A percentile compares a stretch with the other conserved stretches of the same genome.
Evolutionary conservation across 495 filamentous ascomycete species (phyloP).

Genomic region (Penicillium lagena): DNA sequence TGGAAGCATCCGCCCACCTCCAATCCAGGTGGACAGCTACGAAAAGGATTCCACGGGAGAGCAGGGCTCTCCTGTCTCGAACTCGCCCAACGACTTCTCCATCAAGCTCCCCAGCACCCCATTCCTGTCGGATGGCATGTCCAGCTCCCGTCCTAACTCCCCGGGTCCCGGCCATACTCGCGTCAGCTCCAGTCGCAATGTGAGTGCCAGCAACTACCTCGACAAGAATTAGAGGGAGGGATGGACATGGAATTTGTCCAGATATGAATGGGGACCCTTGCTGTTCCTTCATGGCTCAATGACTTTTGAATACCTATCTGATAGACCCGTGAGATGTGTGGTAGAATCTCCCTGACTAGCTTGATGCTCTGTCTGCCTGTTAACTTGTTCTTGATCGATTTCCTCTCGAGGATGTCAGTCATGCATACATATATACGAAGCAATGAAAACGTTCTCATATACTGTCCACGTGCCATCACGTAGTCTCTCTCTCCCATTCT

Average conservation of each 20-base stretch:
- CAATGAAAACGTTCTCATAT: slow-evolving; percentile 18
- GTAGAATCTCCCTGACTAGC: not conserved
- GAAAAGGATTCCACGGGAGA: slow-evolving; percentile 55
- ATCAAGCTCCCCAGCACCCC: slow-evolving; percentile 46
- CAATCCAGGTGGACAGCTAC: slow-evolving; percentile 50
- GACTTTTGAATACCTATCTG: not conserved
- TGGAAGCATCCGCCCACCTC: slow-evolving; percentile 9
- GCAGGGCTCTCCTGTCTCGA: slow-evolving; percentile 40
- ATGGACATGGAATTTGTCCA: too few species aligned
- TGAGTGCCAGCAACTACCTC: slow-evolving; percentile 24
- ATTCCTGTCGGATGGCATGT: slow-evolving; percentile 46
- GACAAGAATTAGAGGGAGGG: slow-evolving; percentile 17
- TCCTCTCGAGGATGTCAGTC: slow-evolving; percentile 3
- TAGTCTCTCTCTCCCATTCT: not conserved
- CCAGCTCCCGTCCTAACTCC: slow-evolving; percentile 61
- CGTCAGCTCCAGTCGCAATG: slow-evolving; percentile 29
- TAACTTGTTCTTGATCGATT: slow-evolving; percentile 4
- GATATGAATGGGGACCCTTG: too few species aligned
- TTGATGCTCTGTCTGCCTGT: slow-evolving; percentile 1
- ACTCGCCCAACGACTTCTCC: slow-evolving; percentile 40
- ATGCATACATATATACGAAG: slow-evolving; percentile 27
- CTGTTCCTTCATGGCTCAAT: too few species aligned
- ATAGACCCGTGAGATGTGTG: slow-evolving; percentile 13
- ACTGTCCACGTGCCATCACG: slow-evolving; percentile 17
- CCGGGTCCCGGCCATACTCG: slow-evolving; percentile 47